Conservation (phyloP, 169 alveolate genomes). For the Plasmodium coatneyi region DNA sequence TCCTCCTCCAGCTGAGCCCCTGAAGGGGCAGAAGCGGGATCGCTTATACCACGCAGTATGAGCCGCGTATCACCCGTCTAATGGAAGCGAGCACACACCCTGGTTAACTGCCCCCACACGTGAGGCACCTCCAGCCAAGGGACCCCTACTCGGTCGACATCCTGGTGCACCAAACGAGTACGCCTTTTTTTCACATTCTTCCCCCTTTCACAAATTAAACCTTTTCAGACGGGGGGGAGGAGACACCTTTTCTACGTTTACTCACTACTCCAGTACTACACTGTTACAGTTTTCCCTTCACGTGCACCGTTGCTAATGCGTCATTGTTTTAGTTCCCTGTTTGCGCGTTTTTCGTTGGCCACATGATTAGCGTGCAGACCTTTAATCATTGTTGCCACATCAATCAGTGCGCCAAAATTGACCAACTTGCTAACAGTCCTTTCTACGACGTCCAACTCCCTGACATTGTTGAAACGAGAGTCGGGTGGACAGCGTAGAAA, state of each 20-base stretch:
- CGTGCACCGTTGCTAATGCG: background rate
- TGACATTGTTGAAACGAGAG: background rate
- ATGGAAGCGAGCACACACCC: background rate
- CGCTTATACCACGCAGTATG: background rate
- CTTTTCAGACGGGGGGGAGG: background rate
- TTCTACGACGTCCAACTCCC: background rate
- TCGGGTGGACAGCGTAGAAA: background rate
- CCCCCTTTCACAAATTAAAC: background rate
- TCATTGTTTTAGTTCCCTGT: background rate
- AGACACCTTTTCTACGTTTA: background rate
- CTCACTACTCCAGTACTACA: background rate
- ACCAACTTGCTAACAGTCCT: background rate
- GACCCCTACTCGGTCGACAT: background rate
- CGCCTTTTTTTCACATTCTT: background rate
- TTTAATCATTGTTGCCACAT: background rate
- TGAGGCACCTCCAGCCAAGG: background rate
- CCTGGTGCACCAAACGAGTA: background rate
- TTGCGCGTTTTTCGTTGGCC: background rate
- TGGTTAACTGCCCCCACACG: background rate
- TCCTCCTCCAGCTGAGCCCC: constrained; percentile 24
- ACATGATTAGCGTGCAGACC: background rate
- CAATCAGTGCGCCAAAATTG: background rate
- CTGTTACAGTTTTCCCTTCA: background rate
- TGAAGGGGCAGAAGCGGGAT: background rate
- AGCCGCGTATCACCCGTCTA: background rate